Conservation (phyloP, 495 filamentous ascomycete genomes). For the Penicilliopsis zonata region DNA sequence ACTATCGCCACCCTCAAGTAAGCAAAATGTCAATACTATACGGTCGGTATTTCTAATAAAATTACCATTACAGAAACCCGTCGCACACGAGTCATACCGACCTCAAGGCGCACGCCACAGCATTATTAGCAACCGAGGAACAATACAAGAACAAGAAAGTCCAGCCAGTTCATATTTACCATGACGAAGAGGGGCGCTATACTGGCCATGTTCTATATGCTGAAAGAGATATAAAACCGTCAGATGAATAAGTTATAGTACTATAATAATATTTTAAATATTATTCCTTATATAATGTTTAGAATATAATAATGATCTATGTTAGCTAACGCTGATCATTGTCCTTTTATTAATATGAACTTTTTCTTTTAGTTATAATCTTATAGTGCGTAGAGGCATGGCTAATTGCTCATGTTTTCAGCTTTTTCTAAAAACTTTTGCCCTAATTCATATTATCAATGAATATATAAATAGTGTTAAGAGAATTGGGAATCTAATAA, state of each 20-base stretch:
- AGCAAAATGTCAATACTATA: neutral
- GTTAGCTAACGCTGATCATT: no score
- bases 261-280: no score
- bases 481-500: no score
- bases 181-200: constrained; percentile 8
- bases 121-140: constrained; percentile 8
- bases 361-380: no score
- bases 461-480: no score
- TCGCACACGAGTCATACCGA: constrained; percentile 11
- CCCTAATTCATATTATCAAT: no score
- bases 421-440: no score
- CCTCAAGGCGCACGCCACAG: constrained; percentile 7
- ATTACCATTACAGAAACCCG: constrained; percentile 7
- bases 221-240: constrained; percentile 8
- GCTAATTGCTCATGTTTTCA: no score
- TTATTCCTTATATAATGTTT: no score
- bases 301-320: no score
- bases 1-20: constrained; percentile 10
- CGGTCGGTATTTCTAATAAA: constrained; percentile 1
- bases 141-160: constrained; percentile 9
- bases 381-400: no score
- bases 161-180: constrained; percentile 8
- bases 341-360: no score
- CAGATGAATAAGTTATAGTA: constrained; percentile 7
- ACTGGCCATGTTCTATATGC: constrained; percentile 7